Conservation (phyloP, 352 stramenopile species). For the Phytopythium boreale region DNA sequence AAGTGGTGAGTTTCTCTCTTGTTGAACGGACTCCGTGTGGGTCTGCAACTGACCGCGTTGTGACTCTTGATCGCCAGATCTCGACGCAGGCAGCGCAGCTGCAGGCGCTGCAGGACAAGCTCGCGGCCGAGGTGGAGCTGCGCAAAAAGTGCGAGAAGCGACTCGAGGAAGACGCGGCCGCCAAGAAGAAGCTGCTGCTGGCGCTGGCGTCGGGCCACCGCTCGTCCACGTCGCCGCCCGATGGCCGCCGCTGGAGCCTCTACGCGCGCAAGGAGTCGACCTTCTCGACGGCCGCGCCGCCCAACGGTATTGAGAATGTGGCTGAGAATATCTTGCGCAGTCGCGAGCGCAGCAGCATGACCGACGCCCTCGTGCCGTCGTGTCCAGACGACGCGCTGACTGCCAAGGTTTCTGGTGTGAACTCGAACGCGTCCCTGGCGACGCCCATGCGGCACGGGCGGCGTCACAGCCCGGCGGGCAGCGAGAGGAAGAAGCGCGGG, state of each 20-base stretch:
- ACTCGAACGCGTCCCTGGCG: slow-evolving; percentile 9
- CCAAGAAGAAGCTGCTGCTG: slow-evolving; percentile 37
- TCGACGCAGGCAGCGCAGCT: slow-evolving; percentile 59
- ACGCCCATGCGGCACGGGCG: slow-evolving; percentile 27
- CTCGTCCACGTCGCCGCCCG: slow-evolving; percentile 12
- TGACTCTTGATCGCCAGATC: slow-evolving; percentile 27
- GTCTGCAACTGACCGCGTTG: neutral
- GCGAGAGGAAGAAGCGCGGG: slow-evolving; percentile 2
- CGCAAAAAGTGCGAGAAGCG: slow-evolving; percentile 77
- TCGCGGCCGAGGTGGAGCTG: slow-evolving; percentile 55
- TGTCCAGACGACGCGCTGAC: slow-evolving; percentile 28
- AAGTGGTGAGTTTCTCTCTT: slow-evolving; percentile 33
- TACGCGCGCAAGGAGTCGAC: slow-evolving; percentile 59
- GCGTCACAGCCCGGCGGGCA: slow-evolving; percentile 19
- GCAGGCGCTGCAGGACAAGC: slow-evolving; percentile 65
- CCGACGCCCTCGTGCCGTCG: slow-evolving; percentile 17
- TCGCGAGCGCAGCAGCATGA: slow-evolving; percentile 25
- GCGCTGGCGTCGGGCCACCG: slow-evolving; percentile 1
- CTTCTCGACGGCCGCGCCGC: slow-evolving; percentile 23
- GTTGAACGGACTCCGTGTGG: neutral
- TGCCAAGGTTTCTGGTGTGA: neutral
- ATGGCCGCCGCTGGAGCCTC: slow-evolving; percentile 61
- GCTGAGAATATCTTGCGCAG: slow-evolving; percentile 71
- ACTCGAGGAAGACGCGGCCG: slow-evolving; percentile 57
- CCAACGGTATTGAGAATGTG: slow-evolving; percentile 73